Base-by-base conservation (phyloP, 2,329 filamentous ascomycete genomes). In the Microcyclospora tardicrescens region DNA sequence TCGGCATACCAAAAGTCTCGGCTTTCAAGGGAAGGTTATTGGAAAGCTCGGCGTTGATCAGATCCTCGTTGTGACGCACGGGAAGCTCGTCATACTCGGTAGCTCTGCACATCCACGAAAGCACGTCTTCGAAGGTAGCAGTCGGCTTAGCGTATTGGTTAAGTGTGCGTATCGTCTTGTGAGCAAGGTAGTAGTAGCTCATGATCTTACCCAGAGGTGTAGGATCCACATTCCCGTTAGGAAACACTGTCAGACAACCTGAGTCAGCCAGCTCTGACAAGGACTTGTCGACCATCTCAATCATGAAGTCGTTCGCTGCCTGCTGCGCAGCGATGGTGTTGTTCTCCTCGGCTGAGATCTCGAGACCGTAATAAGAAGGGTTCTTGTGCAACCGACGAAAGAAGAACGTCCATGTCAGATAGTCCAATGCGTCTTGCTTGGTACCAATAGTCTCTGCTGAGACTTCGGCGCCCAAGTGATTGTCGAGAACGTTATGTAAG, bases 331-430 rank as follows among this genome's bases (percentile, higher is more conserved):
- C 72, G 24, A 86, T 77, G 8, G 81, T 87, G 57, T 86, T 93
- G 62, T 95, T 86, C 51, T 95, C 86, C 51, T 95, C 87, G 0
- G 84, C 81, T 0, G 84, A 84, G 33, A 98, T 91, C 57, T 95
- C 83, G 0, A 98, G 77, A 0, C 93, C 93, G 52, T 98, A 98
- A 64, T 94, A 98, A 0, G 87, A 93, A 1, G 91, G 91, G 52
- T 98, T 98, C 69, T 98, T 98, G 67, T 98, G 91, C 30, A 98
- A 66, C 10, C 91, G 74, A 2, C 93, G 77, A 72, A 98, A 98
- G 73, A 98, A 98, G 68, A 98, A 98, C 1, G 93, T 98, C 91
- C 93, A 98, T 0, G 91, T 98, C 38, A 98, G 66, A 57, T 98
- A 98, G 61, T 98, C 93, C 3, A 98, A 72, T 1, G 91, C 91